Conservation (phyloP, 352 stramenopile genomes). For the Phytophthora colocasiae region DNA sequence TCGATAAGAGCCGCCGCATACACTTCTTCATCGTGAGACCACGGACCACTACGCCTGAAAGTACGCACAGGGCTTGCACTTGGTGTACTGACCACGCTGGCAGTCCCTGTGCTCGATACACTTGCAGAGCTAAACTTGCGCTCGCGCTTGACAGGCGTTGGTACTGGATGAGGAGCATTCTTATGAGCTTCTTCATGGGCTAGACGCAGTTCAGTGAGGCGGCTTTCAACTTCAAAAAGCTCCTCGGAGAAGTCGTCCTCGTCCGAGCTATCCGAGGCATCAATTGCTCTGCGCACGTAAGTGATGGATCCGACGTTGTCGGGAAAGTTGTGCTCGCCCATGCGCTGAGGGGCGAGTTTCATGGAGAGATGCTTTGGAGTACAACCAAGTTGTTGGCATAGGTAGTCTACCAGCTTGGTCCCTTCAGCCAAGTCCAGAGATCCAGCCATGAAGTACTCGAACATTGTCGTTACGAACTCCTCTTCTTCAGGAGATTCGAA, state of each 20-base stretch:
- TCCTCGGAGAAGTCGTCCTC: constrained; percentile 51
- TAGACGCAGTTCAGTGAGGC: constrained; percentile 55
- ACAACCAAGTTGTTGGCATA: constrained; percentile 66
- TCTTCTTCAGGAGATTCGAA: constrained; percentile 76
- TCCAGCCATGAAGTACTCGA: constrained; percentile 74
- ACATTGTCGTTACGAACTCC: constrained; percentile 58
- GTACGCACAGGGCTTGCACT: constrained; percentile 30
- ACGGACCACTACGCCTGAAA: constrained; percentile 68
- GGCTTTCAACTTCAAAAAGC: constrained; percentile 58
- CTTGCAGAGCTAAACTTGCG: constrained; percentile 39
- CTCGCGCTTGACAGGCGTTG: constrained; percentile 32
- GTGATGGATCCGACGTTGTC: constrained; percentile 65
- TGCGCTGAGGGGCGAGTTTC: constrained; percentile 66
- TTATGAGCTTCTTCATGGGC: constrained; percentile 50
- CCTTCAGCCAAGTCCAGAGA: constrained; percentile 57
- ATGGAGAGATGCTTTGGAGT: constrained; percentile 68
- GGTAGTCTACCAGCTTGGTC: constrained; percentile 62
- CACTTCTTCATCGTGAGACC: constrained; percentile 74
- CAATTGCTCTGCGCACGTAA: constrained; percentile 45
- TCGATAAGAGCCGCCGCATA: constrained; percentile 73
- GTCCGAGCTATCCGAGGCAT: constrained; percentile 20
- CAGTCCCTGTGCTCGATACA: constrained; percentile 32
- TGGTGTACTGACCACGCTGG: constrained; percentile 28
- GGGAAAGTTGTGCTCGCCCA: constrained; percentile 62
- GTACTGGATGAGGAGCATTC: constrained; percentile 15